Conservation (phyloP, 179 eudicot species). For the Drosera spatulata region DNA sequence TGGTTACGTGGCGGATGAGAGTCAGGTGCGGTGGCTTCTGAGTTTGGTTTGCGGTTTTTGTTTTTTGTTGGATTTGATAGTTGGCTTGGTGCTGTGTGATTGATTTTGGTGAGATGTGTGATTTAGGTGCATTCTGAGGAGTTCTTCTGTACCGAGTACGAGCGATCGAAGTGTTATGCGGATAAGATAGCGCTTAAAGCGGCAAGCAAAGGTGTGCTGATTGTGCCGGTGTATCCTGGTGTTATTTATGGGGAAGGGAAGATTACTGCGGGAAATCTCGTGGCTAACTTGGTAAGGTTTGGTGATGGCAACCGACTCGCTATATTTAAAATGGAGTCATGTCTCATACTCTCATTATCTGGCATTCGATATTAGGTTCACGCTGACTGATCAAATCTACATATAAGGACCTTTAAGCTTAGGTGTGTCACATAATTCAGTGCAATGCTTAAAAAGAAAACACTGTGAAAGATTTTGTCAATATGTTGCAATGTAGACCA, state of each 20-base stretch:
- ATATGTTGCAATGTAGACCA: not conserved
- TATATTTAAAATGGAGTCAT: no score
- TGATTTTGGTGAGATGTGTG: not conserved
- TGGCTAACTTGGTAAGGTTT: constrained; percentile 59
- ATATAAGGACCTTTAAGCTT: no score
- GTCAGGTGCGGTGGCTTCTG: constrained; percentile 28
- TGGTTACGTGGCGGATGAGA: constrained; percentile 63
- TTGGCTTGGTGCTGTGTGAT: not conserved
- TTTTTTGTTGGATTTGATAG: not conserved
- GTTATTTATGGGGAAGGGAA: constrained; percentile 92
- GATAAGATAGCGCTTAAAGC: constrained; percentile 86
- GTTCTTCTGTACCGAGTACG: constrained; percentile 83
- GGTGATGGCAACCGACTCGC: no score
- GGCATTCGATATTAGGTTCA: no score
- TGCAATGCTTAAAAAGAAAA: no score
- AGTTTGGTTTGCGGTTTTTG: not conserved
- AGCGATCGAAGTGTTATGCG: constrained; percentile 67
- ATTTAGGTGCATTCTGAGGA: constrained; percentile 59
- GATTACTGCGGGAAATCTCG: constrained; percentile 65
- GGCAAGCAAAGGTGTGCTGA: constrained; percentile 73
- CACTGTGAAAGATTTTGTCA: no score
- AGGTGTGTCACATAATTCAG: no score
- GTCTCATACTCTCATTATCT: no score
- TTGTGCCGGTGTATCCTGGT: constrained; percentile 80
- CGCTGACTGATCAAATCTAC: no score